Base-by-base conservation (phyloP, 495 filamentous ascomycete genomes). In the Xylaria venustula region DNA sequence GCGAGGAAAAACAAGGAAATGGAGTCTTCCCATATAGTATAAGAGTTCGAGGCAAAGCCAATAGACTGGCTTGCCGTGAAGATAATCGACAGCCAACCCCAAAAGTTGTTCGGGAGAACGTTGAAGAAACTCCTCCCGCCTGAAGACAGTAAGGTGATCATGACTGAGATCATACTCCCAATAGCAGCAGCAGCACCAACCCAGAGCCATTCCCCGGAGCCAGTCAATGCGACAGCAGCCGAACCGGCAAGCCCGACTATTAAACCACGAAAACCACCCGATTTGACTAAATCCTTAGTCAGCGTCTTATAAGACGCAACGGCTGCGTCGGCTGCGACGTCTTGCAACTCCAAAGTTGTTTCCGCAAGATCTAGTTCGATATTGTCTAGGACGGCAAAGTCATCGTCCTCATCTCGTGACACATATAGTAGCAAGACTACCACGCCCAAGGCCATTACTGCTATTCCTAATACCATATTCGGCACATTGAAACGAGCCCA, bases 1-100 rank as follows among this genome's bases (percentile, higher is more conserved):
- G 85, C 83, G 55, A 97, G 84, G 78, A 97, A 92, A 77, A 93
- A 95, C 2, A 93, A 77, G n/a, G 96, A 80, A 46, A 96, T 96
- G 17, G 92, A 89, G 65, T 98, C 95, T 76, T 99, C 94, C 95
- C 95, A 98, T 62, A 99, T 96, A 5, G 93, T 98, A 74, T 92
- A 99, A 1, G 94, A 98, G 70, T 98, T 99, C 4, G 94, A 93
- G 0, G 92, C 94, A 73, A 97, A 98, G 37, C 93, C 93, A 63
- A 90, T 75, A 15, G 90, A 94, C 70, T 95, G 91, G 63, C 85
- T 84, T 25, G 90, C 71, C 0, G 92, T 93, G 64, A 96, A 90
- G 25, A 93, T 69, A 41, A 93, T 72, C 1, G 90, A 87, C 54
- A 96, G 79, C 87, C 90, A 91, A 17, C 91, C 90, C 93, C 93